A percentile compares a stretch with the other conserved stretches of the same genome.
These are phyloP conservation scores for Parathielavia appendiculata DNA, from an alignment of 495 filamentous ascomycete genomes.

Conservation along the genomic window DNA sequence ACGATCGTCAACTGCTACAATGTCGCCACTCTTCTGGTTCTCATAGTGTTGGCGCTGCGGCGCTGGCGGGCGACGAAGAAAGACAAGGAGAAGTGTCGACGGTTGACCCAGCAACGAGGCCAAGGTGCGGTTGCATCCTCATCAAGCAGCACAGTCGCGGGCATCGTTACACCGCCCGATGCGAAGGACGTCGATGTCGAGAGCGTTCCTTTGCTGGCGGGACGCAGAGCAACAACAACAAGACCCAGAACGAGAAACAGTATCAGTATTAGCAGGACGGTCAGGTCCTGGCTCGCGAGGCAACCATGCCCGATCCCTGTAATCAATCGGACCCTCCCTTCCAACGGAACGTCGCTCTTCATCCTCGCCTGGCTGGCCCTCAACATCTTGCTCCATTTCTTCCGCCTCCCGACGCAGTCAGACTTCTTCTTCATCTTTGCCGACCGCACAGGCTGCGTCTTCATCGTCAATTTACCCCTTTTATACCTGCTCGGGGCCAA, in stretches of 20 bases:
- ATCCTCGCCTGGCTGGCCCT: conserved; percentile 46
- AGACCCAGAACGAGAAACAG: not conserved
- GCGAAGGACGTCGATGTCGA: conserved; percentile 19
- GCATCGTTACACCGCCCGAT: conserved; percentile 7
- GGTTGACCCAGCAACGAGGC: not conserved
- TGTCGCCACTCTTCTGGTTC: conserved; percentile 28
- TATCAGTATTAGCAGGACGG: not conserved
- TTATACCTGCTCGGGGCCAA: conserved; percentile 60
- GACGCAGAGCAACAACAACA: not conserved
- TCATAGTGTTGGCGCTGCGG: conserved; percentile 26
- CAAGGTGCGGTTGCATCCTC: conserved; percentile 11
- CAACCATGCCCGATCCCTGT: conserved; percentile 52
- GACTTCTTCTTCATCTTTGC: conserved; percentile 50
- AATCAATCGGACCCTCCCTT: conserved; percentile 50
- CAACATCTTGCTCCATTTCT: conserved; percentile 53
- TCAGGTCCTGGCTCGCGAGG: conserved; percentile 41
- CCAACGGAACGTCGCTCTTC: conserved; percentile 48
- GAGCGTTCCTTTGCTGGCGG: conserved; percentile 15
- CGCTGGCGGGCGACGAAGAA: conserved; percentile 25
- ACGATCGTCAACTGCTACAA: conserved; percentile 35
- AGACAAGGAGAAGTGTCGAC: conserved; percentile 23
- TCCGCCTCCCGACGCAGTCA: conserved; percentile 40
- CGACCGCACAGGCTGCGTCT: conserved; percentile 51
- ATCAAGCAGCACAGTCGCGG: conserved; percentile 17
- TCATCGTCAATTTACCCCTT: conserved; percentile 52